Conservation (phyloP, 2,329 filamentous ascomycete species). For the Cadophora luteo-olivacea region DNA sequence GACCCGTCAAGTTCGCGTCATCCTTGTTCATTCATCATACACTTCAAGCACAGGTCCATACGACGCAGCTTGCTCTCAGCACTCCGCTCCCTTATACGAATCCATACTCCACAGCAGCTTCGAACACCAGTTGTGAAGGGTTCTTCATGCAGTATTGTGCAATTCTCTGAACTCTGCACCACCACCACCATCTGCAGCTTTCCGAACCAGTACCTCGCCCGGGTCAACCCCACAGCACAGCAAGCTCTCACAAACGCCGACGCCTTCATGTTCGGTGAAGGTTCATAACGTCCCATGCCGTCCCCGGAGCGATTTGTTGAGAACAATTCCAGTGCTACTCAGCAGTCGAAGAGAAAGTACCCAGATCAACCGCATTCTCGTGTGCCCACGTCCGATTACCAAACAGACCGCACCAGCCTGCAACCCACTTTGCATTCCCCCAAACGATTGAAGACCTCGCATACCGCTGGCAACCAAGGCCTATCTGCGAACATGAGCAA, state of each 20-base stretch:
- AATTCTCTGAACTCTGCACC: not conserved
- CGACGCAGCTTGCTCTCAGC: not conserved
- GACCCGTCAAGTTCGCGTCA: conserved; percentile 24
- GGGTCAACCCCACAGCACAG: conserved; percentile 8
- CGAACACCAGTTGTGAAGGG: not conserved
- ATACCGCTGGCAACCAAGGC: conserved; percentile 47
- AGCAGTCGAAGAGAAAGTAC: conserved; percentile 38
- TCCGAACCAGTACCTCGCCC: conserved; percentile 4
- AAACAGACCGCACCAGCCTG: conserved; percentile 8
- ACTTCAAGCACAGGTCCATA: not conserved
- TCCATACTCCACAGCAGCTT: not conserved
- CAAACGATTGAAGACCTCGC: conserved; percentile 80
- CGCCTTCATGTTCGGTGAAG: conserved; percentile 38
- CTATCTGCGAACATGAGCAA: conserved; percentile 38
- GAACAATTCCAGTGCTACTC: conserved; percentile 29
- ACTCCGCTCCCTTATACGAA: not conserved
- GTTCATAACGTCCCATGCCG: conserved; percentile 42
- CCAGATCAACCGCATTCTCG: conserved; percentile 25
- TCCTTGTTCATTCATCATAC: not conserved
- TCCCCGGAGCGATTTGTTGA: conserved; percentile 38
- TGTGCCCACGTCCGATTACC: conserved; percentile 11
- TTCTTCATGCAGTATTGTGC: not conserved
- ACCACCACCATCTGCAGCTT: conserved; percentile 20
- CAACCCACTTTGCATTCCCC: conserved; percentile 43
- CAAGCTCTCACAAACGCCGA: conserved; percentile 16